Evolutionary conservation across 164 flowering plant species (phyloP).

Genomic region (Magnolia sinica): DNA sequence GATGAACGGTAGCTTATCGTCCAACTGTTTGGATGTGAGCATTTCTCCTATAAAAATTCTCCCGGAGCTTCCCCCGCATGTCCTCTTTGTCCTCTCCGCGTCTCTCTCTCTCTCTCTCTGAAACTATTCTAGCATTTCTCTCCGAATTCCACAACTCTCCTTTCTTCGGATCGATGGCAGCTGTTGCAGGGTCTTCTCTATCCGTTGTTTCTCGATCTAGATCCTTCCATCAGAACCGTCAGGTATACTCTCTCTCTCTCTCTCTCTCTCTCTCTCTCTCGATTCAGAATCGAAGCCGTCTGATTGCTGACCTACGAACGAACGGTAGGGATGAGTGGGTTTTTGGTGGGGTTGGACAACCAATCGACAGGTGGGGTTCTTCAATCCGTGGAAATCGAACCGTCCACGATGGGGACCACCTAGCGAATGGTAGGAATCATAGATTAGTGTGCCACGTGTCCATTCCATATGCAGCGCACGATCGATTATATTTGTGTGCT

Average conservation of each 20-base stretch:
- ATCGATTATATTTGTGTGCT: too few relatives aligned
- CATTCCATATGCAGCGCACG: too few relatives aligned
- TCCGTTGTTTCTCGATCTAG: not conserved
- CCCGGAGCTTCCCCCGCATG: not conserved
- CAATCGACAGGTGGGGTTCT: too few relatives aligned
- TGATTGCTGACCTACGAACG: not conserved
- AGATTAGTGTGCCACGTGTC: too few relatives aligned
- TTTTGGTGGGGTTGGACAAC: too few relatives aligned
- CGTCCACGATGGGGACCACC: too few relatives aligned
- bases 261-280: not conserved
- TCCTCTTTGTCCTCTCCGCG: not conserved
- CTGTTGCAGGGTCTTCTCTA: constrained; percentile 9
- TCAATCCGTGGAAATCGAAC: too few relatives aligned
- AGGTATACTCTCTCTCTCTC: not conserved
- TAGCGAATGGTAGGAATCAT: too few relatives aligned
- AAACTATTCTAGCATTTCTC: not conserved
- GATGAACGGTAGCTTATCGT: too few relatives aligned
- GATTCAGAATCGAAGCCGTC: not conserved
- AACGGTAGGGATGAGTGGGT: not conserved
- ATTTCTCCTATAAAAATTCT: not conserved
- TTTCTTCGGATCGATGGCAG: constrained; percentile 6
- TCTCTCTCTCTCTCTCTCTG: not conserved
- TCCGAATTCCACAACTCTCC: not conserved
- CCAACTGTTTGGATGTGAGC: too few relatives aligned
- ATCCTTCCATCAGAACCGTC: constrained; percentile 3